Base-by-base conservation (phyloP, 2,329 filamentous ascomycete species). In the Geosmithia flava region DNA sequence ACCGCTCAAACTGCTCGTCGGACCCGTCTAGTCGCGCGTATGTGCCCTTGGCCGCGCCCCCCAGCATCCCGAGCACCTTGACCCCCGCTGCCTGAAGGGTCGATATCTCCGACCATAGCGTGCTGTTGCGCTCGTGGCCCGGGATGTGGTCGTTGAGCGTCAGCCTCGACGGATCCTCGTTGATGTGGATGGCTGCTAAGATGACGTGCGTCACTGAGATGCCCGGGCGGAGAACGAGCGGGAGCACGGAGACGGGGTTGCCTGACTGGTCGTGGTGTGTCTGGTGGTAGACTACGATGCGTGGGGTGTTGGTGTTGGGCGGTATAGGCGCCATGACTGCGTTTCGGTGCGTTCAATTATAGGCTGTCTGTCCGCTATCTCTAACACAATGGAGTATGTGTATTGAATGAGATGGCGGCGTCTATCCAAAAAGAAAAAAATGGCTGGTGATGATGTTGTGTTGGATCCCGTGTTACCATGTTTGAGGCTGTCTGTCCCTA, bases 61-160 rank as follows among this genome's bases (percentile, higher is more conserved):
- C 90, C 2, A 95, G 71, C 86, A 96, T 93, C 48, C 80, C 87
- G 60, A 95, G 73, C 13, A 95, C 80, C 56, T 84, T 88, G 53
- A 95, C 74, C 42, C 88, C 88, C 7, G 75, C 73, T 2, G 75
- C 76, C 61, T 93, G 84, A 6, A 95, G 68, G 53, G 81, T 69
- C 7, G 75, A 73, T 8, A 87, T 77, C 63, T 96, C 90, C 20
- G 75, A 75, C 88, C 89, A 96, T 37, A 95, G 72, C 1, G 79
- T 78, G 30, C 77, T 69, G 64, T 84, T 91, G 53, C 79, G 75
- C 4, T 77, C 63, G 55, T 86, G 68, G n/a, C 76, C 67, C 0
- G 87, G 87, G 0, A 72, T 71, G 59, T 88, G 78, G 64, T 96
- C 83, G 63, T 96, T 96, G 53, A 95, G 76, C 0, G 82, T 87